Evolutionary conservation across 75 land plant species (phyloP), one percentile per base, ranked within the genome.

Genomic region (Pinus albicaulis): DNA sequence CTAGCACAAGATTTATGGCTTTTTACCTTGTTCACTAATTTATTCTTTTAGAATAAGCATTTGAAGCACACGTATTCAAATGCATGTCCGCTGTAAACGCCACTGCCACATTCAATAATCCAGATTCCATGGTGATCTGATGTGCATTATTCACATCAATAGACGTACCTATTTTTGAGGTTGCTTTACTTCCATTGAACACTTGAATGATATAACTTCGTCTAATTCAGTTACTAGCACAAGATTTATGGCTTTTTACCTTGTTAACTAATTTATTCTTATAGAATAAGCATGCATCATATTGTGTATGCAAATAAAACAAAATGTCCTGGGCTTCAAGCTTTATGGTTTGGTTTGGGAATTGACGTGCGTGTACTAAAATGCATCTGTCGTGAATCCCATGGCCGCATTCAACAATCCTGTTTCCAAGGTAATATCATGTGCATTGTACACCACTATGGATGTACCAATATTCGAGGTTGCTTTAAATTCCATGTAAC

Each of bases 1-100:
- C 53, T 48, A 48, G 12, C 1, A 10, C 53, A 10, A 3, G 53
- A 64, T 64, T 20, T 41, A 22, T 68, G 71, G 71, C 53, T 68
- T 68, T 23, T n/a, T 41, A 38, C 41, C 10, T 38, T 20, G 23
- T 68, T 36, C 41, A 20, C 71, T 41, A 68, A 38, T 38, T 68
- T 24, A 68, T 68, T 19, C 11, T 68, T 68, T n/a, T n/a, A n/a
- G n/a, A n/a, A n/a, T n/a, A n/a, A n/a, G 71, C 71, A 68, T 16
- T 68, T 38, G 48, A 10, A 64, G 41, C 38, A 5, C n/a, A 66
- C 12, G 41, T n/a, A n/a, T 24, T 68, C n/a, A 38, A 68, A 68
- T 20, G 11, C 17, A 28, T 34, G 38, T 64, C 34, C 2, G 20
- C 41, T 7, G 11, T 15, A n/a, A 38, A 38, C 1, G 38, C 53